Evolutionary conservation across 148 eudicot genomes (phyloP), one percentile per base, ranked within the genome.

Genomic region (Euryodendron excelsum): DNA sequence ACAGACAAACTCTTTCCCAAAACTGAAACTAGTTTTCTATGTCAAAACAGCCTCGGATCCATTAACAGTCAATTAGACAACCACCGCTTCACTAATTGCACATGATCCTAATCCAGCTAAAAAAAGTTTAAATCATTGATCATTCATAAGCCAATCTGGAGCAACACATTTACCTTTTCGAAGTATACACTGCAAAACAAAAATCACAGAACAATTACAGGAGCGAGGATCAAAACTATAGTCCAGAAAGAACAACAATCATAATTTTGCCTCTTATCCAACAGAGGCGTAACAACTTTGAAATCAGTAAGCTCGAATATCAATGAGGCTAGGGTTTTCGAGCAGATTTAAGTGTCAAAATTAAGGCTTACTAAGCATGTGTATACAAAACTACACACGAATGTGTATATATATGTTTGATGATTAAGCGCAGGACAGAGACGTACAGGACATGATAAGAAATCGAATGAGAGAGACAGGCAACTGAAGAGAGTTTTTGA

Each of bases 281-380:
- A 21, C 18, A 53, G 30, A 31, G 11, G 41, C 18, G 55, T 23
- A 23, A 20, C 27, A 25, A 41, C 21, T 36, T 7, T 25, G 23
- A 59, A 39, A 33, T 18, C 37, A 41, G 39, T 27, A 5, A 44
- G 28, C 45, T 31, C 8, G 53, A 59, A 58, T 21, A 70, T 60
- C 39, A 34, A 50, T 13, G 28, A 53, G 52, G 9, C 65, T 65
- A 73, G 73, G 60, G 75, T 65, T 73, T n/a, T 30, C 48, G 66
- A 59, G 60, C 68, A 56, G 59, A 56, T 67, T n/a, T 44, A 37
- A 59, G 61, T 41, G 39, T 66, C 56, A 18, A 9, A 56, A 39
- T 20, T 21, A 14, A 62, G 45, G 3, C n/a, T 15, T 34, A 12
- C 18, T 1, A 65, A 50, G 15, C 41, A 30, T 11, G 44, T 20